A percentile compares a stretch with the other conserved stretches of the same genome.
Conservation (phyloP, 345 rosid species). For the Fremontodendron californicum region DNA sequence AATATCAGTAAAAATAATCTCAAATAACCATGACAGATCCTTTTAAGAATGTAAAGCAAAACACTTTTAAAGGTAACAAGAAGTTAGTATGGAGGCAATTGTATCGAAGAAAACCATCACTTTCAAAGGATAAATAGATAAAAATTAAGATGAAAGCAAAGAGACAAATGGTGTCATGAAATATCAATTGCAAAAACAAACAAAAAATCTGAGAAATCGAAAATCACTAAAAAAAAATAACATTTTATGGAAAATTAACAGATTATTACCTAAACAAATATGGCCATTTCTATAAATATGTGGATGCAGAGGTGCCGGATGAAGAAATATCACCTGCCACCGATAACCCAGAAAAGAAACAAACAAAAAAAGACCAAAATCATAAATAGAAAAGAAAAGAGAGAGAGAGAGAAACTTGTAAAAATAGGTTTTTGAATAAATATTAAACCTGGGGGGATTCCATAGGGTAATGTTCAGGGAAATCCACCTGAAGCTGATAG, state of each 20-base stretch:
- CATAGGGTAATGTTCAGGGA: constrained; percentile 96
- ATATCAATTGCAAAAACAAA: not conserved
- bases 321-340: constrained; percentile 73
- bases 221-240: not conserved
- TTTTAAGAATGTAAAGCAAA: not conserved
- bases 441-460: constrained; percentile 87
- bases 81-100: not conserved
- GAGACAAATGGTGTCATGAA: not conserved
- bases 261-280: constrained; percentile 77
- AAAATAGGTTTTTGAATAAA: not conserved
- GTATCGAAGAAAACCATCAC: not conserved
- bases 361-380: not conserved
- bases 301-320: constrained; percentile 86
- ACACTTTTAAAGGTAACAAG: not conserved
- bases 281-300: constrained; percentile 96
- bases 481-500: no score
- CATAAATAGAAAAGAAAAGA: not conserved
- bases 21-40: not conserved
- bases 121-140: not conserved
- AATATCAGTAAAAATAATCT: not conserved
- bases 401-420: not conserved
- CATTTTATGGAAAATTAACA: not conserved
- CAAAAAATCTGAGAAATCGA: not conserved
- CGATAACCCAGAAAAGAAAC: not conserved
- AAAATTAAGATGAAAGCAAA: not conserved